Conservation (phyloP, 495 filamentous ascomycete species). For the Neurospora tetrasperma region DNA sequence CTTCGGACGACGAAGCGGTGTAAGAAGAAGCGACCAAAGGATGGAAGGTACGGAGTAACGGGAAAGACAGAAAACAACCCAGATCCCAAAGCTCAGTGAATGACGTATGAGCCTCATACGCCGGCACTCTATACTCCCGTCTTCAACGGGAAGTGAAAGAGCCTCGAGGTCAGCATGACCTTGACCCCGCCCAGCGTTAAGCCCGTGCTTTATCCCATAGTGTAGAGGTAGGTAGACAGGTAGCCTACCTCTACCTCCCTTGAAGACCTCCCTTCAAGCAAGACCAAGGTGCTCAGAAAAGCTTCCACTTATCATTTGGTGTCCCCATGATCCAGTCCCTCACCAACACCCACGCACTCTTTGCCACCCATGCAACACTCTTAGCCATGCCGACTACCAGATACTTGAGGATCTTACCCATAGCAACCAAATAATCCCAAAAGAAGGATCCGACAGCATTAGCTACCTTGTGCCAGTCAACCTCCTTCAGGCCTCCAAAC, state of each 20-base stretch:
- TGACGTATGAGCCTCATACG: neutral
- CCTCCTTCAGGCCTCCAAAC: accelerated
- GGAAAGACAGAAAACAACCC: neutral
- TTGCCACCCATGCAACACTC: neutral
- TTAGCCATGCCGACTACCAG: neutral
- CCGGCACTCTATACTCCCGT: neutral
- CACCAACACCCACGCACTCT: neutral
- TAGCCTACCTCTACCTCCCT: neutral
- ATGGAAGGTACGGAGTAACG: neutral
- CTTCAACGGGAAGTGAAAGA: neutral
- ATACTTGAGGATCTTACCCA: neutral
- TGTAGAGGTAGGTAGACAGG: neutral
- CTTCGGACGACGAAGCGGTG: neutral
- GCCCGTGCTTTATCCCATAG: neutral
- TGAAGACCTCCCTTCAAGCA: neutral
- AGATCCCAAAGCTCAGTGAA: neutral
- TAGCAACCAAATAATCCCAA: neutral
- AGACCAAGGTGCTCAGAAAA: neutral
- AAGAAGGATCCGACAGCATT: neutral
- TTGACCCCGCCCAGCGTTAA: neutral
- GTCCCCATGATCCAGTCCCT: neutral
- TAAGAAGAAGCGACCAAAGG: neutral
- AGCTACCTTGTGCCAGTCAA: neutral
- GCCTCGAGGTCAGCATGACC: neutral
- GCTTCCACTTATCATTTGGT: neutral